Evolutionary conservation across 805 yeast genomes (phyloP).

Genomic region (Candida caryicola): DNA sequence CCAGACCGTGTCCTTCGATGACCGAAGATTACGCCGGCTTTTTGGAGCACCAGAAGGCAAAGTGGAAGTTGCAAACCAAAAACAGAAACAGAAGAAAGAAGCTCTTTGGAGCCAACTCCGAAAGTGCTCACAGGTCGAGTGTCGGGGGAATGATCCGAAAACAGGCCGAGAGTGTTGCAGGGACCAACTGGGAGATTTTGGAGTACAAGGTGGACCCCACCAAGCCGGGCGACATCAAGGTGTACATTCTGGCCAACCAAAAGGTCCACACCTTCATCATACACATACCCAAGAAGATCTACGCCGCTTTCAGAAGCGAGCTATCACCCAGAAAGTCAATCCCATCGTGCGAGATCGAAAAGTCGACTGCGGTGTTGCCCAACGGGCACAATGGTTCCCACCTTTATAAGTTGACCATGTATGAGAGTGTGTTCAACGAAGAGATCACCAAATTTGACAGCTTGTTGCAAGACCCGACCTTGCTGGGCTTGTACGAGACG

Average conservation of each 20-base stretch:
- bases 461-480: conserved; percentile 56
- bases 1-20: conserved; percentile 63
- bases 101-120: conserved; percentile 69
- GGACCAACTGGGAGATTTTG: conserved; percentile 81
- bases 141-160: conserved; percentile 69
- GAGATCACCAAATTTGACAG: conserved; percentile 60
- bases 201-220: conserved; percentile 57
- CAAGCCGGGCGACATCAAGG: conserved; percentile 75
- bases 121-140: conserved; percentile 50
- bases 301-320: conserved; percentile 58
- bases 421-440: conserved; percentile 57
- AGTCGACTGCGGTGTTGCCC: conserved; percentile 63
- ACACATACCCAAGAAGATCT: conserved; percentile 72
- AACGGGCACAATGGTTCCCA: conserved; percentile 55
- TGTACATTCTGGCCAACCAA: conserved; percentile 62
- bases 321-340: conserved; percentile 39
- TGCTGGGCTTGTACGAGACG: conserved; percentile 75
- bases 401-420: conserved; percentile 64
- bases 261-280: conserved; percentile 72
- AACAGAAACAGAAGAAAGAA: conserved; percentile 69
- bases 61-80: conserved; percentile 79
- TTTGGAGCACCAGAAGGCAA: conserved; percentile 74
- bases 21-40: conserved; percentile 64
- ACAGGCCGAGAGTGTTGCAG: conserved; percentile 77
- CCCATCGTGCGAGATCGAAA: conserved; percentile 54